Conservation (phyloP, 1,284 basidiomycete genomes). For the Marasmius oreades region DNA sequence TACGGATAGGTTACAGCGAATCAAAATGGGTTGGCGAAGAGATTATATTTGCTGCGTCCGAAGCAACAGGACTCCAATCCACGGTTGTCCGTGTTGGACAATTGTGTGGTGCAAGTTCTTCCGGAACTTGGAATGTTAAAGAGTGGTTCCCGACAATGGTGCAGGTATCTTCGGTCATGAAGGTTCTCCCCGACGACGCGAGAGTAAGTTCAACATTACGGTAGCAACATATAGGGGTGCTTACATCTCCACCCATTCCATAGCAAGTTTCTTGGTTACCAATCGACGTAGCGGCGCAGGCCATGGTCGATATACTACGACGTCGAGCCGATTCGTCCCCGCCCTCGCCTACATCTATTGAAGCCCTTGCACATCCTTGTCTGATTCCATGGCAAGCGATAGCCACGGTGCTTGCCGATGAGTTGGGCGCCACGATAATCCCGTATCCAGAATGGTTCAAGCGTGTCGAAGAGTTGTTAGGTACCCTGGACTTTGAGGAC, state of each 20-base stretch:
- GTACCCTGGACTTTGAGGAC: not conserved
- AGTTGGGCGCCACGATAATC: not conserved
- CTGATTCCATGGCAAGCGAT: not conserved
- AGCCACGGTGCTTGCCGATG: not conserved
- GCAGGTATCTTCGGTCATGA: not conserved
- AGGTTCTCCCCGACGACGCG: not conserved
- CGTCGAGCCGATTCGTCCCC: not conserved
- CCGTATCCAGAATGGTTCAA: not conserved
- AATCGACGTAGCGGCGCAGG: not conserved
- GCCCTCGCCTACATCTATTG: not conserved
- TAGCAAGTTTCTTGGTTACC: not conserved
- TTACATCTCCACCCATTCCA: not conserved
- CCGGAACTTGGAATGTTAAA: not conserved
- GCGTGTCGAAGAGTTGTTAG: not conserved
- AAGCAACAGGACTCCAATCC: not conserved
- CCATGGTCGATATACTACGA: not conserved
- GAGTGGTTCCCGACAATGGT: not conserved
- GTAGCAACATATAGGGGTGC: not conserved
- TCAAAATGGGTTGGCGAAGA: not conserved
- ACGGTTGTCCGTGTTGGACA: not conserved
- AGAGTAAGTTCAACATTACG: not conserved
- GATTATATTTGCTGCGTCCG: not conserved
- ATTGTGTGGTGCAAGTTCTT: not conserved
- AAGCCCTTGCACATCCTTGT: not conserved
- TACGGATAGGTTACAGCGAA: not conserved